These are phyloP conservation scores for Raphanus raphanistrum DNA, from an alignment of 345 rosid species.

Conservation along the genomic window DNA sequence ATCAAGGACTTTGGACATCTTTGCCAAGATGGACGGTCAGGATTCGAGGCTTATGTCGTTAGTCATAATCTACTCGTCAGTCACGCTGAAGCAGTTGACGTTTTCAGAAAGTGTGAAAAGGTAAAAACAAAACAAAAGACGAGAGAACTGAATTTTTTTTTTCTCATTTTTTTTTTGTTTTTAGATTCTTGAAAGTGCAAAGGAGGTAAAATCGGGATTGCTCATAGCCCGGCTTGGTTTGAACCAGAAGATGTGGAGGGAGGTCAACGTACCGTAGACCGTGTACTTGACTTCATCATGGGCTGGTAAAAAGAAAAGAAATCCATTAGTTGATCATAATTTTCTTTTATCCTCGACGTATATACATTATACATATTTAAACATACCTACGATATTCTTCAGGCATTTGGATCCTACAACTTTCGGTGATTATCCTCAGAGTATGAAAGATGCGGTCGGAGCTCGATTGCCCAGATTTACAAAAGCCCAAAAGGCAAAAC, in stretches of 20 bases:
- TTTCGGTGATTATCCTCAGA: conserved; percentile 37
- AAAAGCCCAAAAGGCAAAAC: conserved; percentile 14
- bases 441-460: conserved; percentile 39
- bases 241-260: conserved; percentile 34
- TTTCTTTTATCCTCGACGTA: not conserved
- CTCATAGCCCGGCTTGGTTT: conserved; percentile 37
- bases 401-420: conserved; percentile 41
- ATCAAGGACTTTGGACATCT: not conserved
- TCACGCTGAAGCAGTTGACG: conserved; percentile 36
- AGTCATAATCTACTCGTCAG: conserved; percentile 32
- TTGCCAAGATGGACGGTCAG: conserved; percentile 36
- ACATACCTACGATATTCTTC: not conserved
- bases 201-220: conserved; percentile 41
- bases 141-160: not conserved
- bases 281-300: conserved; percentile 34
- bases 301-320: conserved; percentile 31
- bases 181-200: conserved; percentile 7
- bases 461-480: conserved; percentile 31
- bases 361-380: not conserved
- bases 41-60: conserved; percentile 28
- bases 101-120: conserved; percentile 34
- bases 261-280: conserved; percentile 13
- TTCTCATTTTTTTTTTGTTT: not conserved
- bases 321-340: not conserved
- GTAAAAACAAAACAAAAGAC: conserved; percentile 23